These are phyloP conservation scores for Rhodotorula sp. DNA, from an alignment of 1,284 basidiomycete genomes.

Conservation along the genomic window DNA sequence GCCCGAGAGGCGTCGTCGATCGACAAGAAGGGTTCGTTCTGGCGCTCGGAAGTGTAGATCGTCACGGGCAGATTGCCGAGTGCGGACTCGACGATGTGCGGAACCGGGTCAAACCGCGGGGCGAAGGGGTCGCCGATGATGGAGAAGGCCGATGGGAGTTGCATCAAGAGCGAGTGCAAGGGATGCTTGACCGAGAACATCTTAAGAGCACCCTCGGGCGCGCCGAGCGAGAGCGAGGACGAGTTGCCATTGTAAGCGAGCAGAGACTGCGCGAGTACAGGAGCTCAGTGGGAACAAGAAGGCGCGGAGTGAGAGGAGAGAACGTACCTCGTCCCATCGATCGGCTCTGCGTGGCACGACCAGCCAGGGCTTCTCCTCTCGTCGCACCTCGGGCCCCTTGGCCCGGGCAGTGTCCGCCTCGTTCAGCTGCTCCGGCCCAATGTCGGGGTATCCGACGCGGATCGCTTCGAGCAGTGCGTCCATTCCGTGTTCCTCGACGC, in stretches of 20 bases:
- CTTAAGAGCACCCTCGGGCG: constrained; percentile 26
- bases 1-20: constrained; percentile 39
- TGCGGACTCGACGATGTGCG: constrained; percentile 41
- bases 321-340: constrained; percentile 35
- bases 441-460: constrained; percentile 16
- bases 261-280: constrained; percentile 1
- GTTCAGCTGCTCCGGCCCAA: neutral
- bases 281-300: neutral
- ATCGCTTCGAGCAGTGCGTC: constrained; percentile 27
- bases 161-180: constrained; percentile 41
- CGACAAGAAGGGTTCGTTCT: constrained; percentile 38
- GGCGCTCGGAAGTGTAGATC: constrained; percentile 30
- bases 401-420: neutral
- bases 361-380: constrained; percentile 37
- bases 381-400: neutral
- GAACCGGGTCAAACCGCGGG: constrained; percentile 38
- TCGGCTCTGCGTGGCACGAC: constrained; percentile 38
- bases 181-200: constrained; percentile 25
- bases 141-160: constrained; percentile 40
- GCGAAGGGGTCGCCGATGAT: constrained; percentile 42
- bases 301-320: too few species aligned
- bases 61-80: constrained; percentile 42
- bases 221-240: constrained; percentile 20
- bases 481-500: constrained; percentile 39
- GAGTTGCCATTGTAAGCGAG: constrained; percentile 28